These are phyloP conservation scores for Boletus subparvulus DNA, from an alignment of 768 basidiomycete species.

Conservation along the genomic window DNA sequence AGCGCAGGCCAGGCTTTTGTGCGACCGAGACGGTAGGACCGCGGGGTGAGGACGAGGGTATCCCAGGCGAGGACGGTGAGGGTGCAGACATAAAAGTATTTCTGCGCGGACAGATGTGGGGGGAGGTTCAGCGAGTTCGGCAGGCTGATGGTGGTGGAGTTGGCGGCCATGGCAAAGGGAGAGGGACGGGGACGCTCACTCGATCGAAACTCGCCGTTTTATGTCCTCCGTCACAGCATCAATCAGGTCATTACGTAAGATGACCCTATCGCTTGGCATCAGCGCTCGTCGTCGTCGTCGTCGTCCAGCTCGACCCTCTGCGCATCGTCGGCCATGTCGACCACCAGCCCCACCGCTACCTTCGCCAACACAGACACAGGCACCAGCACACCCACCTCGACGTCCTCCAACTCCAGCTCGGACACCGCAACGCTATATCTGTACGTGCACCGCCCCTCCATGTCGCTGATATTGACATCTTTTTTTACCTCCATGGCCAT, in stretches of 20 bases:
- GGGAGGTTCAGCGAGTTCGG: conserved; percentile 73
- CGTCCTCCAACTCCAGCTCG: conserved; percentile 8
- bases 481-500: conserved; percentile 7
- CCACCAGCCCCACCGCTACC: neutral
- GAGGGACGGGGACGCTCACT: neutral
- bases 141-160: conserved; percentile 26
- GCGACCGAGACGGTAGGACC: conserved; percentile 71
- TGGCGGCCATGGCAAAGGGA: conserved; percentile 17
- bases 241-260: conserved; percentile 25
- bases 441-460: conserved; percentile 22
- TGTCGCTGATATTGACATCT: neutral
- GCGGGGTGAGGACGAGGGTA: conserved; percentile 77
- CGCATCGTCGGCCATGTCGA: conserved; percentile 16
- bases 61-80: conserved; percentile 91
- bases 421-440: conserved; percentile 30
- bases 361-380: neutral
- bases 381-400: neutral
- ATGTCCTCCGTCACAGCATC: conserved; percentile 19
- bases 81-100: conserved; percentile 88
- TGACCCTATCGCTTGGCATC: neutral
- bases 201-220: neutral
- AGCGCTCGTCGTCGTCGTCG: neutral
- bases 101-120: conserved; percentile 79
- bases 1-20: conserved; percentile 69
- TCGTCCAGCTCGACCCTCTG: neutral